Base-by-base conservation (phyloP, 805 yeast species). In the Kockiozyma suomiensis region DNA sequence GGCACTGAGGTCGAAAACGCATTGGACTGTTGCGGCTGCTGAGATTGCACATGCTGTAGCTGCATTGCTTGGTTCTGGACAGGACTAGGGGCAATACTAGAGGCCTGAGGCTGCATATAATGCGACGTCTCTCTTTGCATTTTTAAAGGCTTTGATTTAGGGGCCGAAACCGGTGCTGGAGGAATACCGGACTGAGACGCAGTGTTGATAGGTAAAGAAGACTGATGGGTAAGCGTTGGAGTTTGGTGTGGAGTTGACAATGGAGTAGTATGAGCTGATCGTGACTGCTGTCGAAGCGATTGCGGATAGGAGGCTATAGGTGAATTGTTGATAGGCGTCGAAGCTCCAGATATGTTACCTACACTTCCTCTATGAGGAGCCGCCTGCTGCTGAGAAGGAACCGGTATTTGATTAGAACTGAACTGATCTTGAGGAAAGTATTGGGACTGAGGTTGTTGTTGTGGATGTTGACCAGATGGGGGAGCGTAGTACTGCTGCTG, bases 141-240 rank as follows among this genome's bases (percentile, higher is more conserved):
- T n/a, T n/a, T n/a, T n/a, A n/a, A n/a, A n/a, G n/a, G 19, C 48
- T 43, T 43, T 25, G 48, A 19, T 33, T 3, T 25, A 3, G 33
- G 32, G 17, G 33, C 48, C 17, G 46, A 5, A 41, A 19, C 7
- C 23, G 46, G 25, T 26, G 8, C 12, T 13, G 33, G n/a, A n/a
- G n/a, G n/a, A n/a, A n/a, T n/a, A n/a, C n/a, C 60, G n/a, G 48
- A 41, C 40, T 32, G 43, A 52, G 41, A 5, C 40, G 35, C 32
- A 25, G 56, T 12, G 19, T 30, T 5, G 15, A n/a, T n/a, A 4
- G n/a, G 48, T 8, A 21, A 23, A 6, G 33, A 30, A 6, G 33
- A 30, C 33, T 10, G 32, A 43, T 21, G 19, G 8, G 48, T 8
- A 35, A 32, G 23, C 2, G 43, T 23, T 23, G 38, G 38, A 4